Evolutionary conservation across 2,329 filamentous ascomycete species (phyloP).

Genomic region (Leptographium radiaticola): DNA sequence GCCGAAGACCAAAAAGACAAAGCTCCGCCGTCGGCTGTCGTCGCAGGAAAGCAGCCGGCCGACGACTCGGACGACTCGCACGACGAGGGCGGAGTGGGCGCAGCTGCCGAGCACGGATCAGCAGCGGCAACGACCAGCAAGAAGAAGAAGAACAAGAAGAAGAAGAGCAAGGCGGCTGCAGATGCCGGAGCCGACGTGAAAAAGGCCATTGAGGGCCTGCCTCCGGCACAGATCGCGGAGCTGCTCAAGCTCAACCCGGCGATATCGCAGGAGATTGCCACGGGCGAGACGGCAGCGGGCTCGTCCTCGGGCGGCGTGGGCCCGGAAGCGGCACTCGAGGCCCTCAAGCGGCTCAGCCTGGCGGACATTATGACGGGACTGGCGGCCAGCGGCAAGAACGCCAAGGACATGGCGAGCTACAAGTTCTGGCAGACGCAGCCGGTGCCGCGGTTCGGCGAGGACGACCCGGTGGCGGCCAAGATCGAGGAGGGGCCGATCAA

Average conservation of each 20-base stretch:
- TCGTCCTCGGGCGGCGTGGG: neutral
- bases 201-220: constrained; percentile 40
- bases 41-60: constrained; percentile 22
- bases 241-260: constrained; percentile 62
- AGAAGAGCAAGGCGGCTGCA: constrained; percentile 14
- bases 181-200: constrained; percentile 28
- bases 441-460: constrained; percentile 67
- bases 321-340: constrained; percentile 30
- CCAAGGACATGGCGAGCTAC: constrained; percentile 92
- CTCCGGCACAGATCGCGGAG: constrained; percentile 45
- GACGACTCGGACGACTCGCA: constrained; percentile 35
- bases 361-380: constrained; percentile 63
- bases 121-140: constrained; percentile 30
- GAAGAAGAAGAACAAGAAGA: constrained; percentile 47
- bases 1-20: neutral
- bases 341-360: constrained; percentile 50
- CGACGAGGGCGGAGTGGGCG: constrained; percentile 19
- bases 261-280: constrained; percentile 45
- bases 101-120: neutral
- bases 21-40: neutral
- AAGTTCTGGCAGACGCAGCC: constrained; percentile 99
- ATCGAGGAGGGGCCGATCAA: constrained; percentile 73
- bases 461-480: constrained; percentile 19
- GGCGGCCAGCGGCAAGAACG: constrained; percentile 71
- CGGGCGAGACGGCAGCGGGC: constrained; percentile 13